Evolutionary conservation across 2,329 filamentous ascomycete species (phyloP), one percentile per base, ranked within the genome.

Genomic region (Neonectria neomacrospora): DNA sequence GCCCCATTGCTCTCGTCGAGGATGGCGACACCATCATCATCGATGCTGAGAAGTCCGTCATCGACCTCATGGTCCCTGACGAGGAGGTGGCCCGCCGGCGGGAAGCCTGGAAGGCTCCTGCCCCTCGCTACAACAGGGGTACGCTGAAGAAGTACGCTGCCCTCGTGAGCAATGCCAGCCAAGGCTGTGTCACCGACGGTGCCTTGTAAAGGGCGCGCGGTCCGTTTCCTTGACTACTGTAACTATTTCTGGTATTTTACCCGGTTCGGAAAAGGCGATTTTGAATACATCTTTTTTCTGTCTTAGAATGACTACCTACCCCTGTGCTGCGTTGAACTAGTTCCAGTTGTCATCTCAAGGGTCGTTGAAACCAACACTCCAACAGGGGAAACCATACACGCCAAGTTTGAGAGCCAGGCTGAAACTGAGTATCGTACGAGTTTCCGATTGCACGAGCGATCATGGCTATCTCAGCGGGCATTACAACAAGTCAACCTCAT

Each of bases 11-110:
- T 14, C 84, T 97, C 11, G 91, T 96, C n/a, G 78, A 86, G 71
- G 90, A 97, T 70, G 93, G 93, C 26, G 93, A 97, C 76, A 84
- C 84, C 61, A 91, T 97, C 69, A 88, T 89, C 52, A 96, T 97
- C 64, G 92, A 97, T 73, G 91, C 93, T 0, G 91, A 94, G 77
- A 88, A 88, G 75, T 87, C 87, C 47, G 84, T 86, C 84, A 85
- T 89, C 53, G 78, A 93, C 86, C 82, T 93, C 4, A 82, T 91
- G 41, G 85, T 94, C 8, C 82, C 86, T 14, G 85, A 91, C 22
- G 85, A 85, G 59, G 91, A 93, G 78, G 80, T 92, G 73, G 82
- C 79, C 11, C 79, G 79, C 73, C 82, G 90, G 61, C 81, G 82
- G 68, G 80, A 83, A 70, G 82, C 81, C 59, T 93, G 90, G 90